Evolutionary conservation across 2,329 filamentous ascomycete genomes (phyloP).

Genomic region (Rutstroemia sp.): DNA sequence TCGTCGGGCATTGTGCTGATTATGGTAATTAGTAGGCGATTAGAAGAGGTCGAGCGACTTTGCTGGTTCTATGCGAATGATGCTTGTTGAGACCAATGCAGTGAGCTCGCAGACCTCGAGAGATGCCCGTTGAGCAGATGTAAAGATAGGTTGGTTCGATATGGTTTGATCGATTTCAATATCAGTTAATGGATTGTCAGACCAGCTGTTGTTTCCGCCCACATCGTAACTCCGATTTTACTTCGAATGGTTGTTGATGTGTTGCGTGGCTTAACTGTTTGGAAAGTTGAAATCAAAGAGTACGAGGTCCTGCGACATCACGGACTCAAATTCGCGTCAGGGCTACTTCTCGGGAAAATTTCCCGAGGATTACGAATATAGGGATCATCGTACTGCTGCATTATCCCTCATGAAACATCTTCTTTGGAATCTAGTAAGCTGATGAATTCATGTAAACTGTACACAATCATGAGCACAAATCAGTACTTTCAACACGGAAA

Average conservation of each 20-base stretch:
- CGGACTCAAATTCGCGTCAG: conserved; percentile 8
- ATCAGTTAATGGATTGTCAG: conserved; percentile 14
- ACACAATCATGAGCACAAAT: no score
- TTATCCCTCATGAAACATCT: not conserved
- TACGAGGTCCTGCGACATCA: conserved; percentile 12
- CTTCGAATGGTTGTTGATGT: conserved; percentile 12
- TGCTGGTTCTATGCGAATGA: conserved; percentile 4
- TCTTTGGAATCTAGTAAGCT: no score
- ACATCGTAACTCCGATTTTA: conserved; percentile 12
- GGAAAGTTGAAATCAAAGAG: conserved; percentile 2
- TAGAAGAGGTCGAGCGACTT: not conserved
- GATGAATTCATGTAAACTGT: no score
- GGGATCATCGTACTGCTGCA: not conserved
- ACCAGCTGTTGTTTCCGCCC: conserved; percentile 21
- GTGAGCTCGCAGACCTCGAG: not conserved
- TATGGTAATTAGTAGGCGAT: not conserved
- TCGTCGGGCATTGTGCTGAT: conserved; percentile 36
- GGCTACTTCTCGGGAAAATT: not conserved
- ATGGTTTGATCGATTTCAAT: not conserved
- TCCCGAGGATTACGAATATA: not conserved
- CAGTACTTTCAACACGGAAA: no score
- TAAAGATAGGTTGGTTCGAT: not conserved
- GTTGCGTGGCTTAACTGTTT: not conserved
- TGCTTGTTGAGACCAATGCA: not conserved
- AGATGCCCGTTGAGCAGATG: not conserved